Base-by-base conservation (phyloP, 768 basidiomycete genomes). In the Boletales sp. region DNA sequence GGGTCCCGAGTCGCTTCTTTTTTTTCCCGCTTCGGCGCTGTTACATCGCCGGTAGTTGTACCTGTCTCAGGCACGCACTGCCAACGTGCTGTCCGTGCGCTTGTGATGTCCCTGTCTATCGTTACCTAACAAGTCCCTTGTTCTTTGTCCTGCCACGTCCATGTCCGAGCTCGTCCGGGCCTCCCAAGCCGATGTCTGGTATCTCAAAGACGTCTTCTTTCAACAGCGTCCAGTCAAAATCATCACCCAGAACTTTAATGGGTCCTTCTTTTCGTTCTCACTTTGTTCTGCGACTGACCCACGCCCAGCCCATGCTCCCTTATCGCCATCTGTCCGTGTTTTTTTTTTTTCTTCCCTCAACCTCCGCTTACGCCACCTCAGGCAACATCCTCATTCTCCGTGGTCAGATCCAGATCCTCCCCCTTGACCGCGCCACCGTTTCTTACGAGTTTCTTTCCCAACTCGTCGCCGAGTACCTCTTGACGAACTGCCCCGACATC, bases 371-470 rank as follows among this genome's bases (percentile, higher is more conserved):
- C 27, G 12, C 24, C 8, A 10, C 32, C 17, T 2, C 32, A 36
- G 90, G 90, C 70, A 97, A 97, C 63, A 89, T 94, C 44, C 78
- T 95, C 29, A 84, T 95, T 52, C 74, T 97, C 2, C 81, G 92
- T n/a, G 86, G 84, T 44, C 77, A 87, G 57, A 90, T 95, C 53
- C 68, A 79, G 45, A 84, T 97, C 53, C 74, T 77, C 31, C 89
- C 90, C 0, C 73, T 64, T 18, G 74, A 80, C 42, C 84, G 89
- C 24, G 74, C 68, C 30, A 81, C 78, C 17, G 91, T 90, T 19
- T 87, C 88, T 14, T 97, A 94, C 68, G 87, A 90, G 51, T 83
- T 87, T 51, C 81, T 97, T 18, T 83, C 92, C 5, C 83, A 87
- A 55, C 76, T 93, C 44, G 78, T 97, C 18, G 94, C 82, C 31